These are phyloP conservation scores for Hemileia vastatrix DNA, from an alignment of 1,284 basidiomycete species.

Conservation along the genomic window DNA sequence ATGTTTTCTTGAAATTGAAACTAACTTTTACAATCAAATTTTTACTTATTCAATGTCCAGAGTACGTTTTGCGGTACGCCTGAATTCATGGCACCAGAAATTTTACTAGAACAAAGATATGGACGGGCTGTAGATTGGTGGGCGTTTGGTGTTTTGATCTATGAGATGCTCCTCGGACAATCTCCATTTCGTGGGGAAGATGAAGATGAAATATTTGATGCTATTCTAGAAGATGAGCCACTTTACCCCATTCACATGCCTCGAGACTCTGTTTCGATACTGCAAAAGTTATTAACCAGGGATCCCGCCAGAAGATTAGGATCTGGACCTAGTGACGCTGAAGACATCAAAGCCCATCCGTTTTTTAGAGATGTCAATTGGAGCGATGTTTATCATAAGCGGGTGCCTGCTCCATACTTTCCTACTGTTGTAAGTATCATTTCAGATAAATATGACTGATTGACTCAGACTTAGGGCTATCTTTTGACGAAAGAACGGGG, in stretches of 20 bases:
- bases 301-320: slow-evolving; percentile 91
- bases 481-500: slow-evolving; percentile 24
- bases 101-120: slow-evolving; percentile 94
- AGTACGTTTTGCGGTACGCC: slow-evolving; percentile 99
- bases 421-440: slow-evolving; percentile 69
- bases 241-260: slow-evolving; percentile 99
- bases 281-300: slow-evolving; percentile 89
- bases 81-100: slow-evolving; percentile 99
- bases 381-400: slow-evolving; percentile 90
- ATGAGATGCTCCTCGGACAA: slow-evolving; percentile 98
- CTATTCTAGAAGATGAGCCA: slow-evolving; percentile 95
- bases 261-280: slow-evolving; percentile 84
- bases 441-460: neutral
- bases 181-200: slow-evolving; percentile 99
- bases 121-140: slow-evolving; percentile 99
- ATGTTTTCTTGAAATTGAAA: neutral
- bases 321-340: slow-evolving; percentile 83
- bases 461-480: slow-evolving; percentile 47
- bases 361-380: slow-evolving; percentile 98
- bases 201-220: slow-evolving; percentile 99
- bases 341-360: slow-evolving; percentile 92
- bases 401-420: slow-evolving; percentile 93
- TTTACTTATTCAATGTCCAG: neutral
- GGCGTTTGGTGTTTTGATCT: slow-evolving; percentile 97
- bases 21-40: neutral